Conservation (phyloP, 257 asterid genomes). For the Forsythia suspensa region DNA sequence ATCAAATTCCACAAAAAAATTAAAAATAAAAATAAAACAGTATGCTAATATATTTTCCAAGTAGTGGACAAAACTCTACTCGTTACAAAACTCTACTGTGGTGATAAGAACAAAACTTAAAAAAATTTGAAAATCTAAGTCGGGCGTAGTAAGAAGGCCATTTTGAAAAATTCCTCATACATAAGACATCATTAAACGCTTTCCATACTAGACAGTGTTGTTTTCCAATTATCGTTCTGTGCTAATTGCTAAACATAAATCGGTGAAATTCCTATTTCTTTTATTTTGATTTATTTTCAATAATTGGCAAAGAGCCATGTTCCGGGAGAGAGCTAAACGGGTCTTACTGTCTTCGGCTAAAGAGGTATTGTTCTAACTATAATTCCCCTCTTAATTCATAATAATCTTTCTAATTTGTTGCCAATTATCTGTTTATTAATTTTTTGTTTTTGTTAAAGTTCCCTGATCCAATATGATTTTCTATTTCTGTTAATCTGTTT, state of each 20-base stretch:
- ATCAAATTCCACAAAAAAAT: too few species aligned
- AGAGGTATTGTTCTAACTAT: slow-evolving; percentile 48
- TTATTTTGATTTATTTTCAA: not conserved
- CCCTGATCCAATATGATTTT: not conserved
- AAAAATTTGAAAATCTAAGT: too few species aligned
- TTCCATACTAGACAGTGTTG: too few species aligned
- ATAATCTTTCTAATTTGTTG: not conserved
- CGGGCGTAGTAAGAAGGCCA: too few species aligned
- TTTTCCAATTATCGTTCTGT: too few species aligned
- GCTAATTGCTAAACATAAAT: not conserved
- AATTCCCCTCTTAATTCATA: slow-evolving; percentile 4
- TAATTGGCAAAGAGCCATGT: slow-evolving; percentile 42
- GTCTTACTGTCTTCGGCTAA: slow-evolving; percentile 61
- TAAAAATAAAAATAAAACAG: too few species aligned
- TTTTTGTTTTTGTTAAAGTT: not conserved
- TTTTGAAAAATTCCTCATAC: too few species aligned
- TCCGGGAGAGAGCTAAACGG: slow-evolving; percentile 70
- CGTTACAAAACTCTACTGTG: too few species aligned
- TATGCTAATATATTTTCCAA: too few species aligned
- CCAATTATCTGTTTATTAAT: not conserved
- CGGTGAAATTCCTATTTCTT: not conserved
- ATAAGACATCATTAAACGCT: too few species aligned
- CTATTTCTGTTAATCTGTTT: not conserved
- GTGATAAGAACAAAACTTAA: too few species aligned
- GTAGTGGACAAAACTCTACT: too few species aligned